These are phyloP conservation scores for Clathrus columnatus DNA, from an alignment of 768 basidiomycete species.

Conservation along the genomic window DNA sequence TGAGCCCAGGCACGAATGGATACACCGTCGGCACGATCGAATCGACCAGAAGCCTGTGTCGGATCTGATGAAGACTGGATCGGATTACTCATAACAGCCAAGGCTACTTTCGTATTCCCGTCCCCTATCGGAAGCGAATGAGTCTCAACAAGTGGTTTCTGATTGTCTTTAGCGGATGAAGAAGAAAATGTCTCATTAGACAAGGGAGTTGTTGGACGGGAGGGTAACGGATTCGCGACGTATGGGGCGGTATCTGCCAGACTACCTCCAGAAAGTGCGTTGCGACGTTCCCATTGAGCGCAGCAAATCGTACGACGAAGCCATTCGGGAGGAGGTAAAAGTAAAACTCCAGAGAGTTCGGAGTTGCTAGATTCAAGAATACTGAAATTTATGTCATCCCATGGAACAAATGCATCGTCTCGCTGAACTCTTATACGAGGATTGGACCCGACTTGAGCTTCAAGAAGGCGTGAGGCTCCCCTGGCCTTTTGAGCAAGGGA, in stretches of 20 bases:
- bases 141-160: slow-evolving; percentile 12
- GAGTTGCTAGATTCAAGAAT: slow-evolving; percentile 19
- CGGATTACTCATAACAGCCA: slow-evolving; percentile 48
- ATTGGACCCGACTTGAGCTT: slow-evolving; percentile 78
- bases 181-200: neutral
- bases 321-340: slow-evolving; percentile 63
- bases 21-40: slow-evolving; percentile 30
- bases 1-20: slow-evolving; percentile 62
- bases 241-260: slow-evolving; percentile 1
- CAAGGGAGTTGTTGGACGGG: neutral
- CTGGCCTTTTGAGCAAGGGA: slow-evolving; percentile 75
- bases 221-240: neutral
- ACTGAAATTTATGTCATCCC: slow-evolving; percentile 61
- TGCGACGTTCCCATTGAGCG: slow-evolving; percentile 63
- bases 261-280: slow-evolving; percentile 23
- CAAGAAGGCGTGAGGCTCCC: slow-evolving; percentile 79
- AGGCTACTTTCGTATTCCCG: slow-evolving; percentile 41
- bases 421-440: slow-evolving; percentile 73
- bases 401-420: slow-evolving; percentile 74
- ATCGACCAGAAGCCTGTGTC: neutral
- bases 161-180: slow-evolving; percentile 18
- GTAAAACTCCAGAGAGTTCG: slow-evolving; percentile 6
- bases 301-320: slow-evolving; percentile 78
- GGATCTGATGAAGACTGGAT: slow-evolving; percentile 17
- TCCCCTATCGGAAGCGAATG: slow-evolving; percentile 7